Evolutionary conservation across 345 rosid genomes (phyloP), one percentile per base, ranked within the genome.

Genomic region (Pistacia vera): DNA sequence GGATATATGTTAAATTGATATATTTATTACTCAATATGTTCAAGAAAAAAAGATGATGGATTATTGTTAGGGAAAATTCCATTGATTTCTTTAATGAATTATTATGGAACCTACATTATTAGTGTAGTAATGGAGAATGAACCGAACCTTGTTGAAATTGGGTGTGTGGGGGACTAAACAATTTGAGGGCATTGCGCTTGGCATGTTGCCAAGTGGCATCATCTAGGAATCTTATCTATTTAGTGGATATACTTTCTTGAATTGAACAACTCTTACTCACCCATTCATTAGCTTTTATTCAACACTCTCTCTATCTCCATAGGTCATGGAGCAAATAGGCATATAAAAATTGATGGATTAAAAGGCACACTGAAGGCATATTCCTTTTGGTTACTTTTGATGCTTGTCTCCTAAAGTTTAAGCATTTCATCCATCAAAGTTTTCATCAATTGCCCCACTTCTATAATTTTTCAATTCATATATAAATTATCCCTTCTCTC

Each of bases 401-500:
- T 58, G 81, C 70, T 54, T 76, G 86, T 83, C 74, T 49, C 86
- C 68, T 74, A 80, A 80, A 83, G 83, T 80, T 60, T 54, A 74
- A 73, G 69, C 83, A 77, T 71, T 70, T 79, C 74, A 77, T 59
- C 46, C 70, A 70, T 44, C n/a, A 41, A 41, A 41, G 46, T 7
- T 41, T 41, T 41, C 6, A 41, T 41, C 8, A 41, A 41, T 41
- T 6, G 46, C 46, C 46, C 46, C 46, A 41, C 46, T 41, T 41
- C 46, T 8, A 6, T 41, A 3, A 41, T 41, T 41, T 41, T 41
- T 41, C 44, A 41, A 41, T 2, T 41, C 44, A 38, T 38, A 2
- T 36, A 38, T 38, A 5, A 38, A 3, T 5, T 4, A 38, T 38
- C 44, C 44, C 44, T 38, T 38, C 44, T 38, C 7, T 41, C 46